A percentile compares a stretch with the other conserved stretches of the same genome.
Conservation (phyloP, 192 early-diverging fungal genomes). For the Haplosporangium gracile region DNA sequence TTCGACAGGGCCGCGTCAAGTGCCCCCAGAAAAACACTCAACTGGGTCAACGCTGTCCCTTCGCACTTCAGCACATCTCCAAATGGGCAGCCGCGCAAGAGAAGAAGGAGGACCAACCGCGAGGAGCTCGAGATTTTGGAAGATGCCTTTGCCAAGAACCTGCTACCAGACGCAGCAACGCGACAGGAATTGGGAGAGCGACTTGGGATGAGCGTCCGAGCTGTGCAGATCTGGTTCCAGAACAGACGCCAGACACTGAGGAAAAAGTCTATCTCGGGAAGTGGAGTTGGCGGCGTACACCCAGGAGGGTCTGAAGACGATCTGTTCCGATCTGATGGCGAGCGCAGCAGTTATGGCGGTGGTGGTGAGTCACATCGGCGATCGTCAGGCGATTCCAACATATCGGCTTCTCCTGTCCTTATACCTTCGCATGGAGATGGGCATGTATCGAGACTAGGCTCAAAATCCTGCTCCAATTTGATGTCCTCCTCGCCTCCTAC, state of each 20-base stretch:
- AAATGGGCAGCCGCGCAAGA: constrained; percentile 41
- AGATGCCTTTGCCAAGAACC: constrained; percentile 74
- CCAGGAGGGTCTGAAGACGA: constrained; percentile 37
- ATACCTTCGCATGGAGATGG: not conserved
- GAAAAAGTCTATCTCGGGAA: constrained; percentile 44
- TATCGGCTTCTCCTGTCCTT: constrained; percentile 16
- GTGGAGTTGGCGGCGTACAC: not conserved
- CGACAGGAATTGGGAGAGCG: constrained; percentile 72
- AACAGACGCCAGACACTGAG: constrained; percentile 81
- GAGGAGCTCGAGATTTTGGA: constrained; percentile 79
- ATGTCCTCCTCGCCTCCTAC: constrained; percentile 14
- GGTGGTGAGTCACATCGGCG: constrained; percentile 12
- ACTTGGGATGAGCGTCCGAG: constrained; percentile 77
- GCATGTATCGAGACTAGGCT: not conserved
- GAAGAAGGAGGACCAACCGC: constrained; percentile 64
- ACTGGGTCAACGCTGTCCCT: constrained; percentile 53
- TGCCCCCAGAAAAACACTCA: constrained; percentile 45
- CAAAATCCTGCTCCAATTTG: constrained; percentile 26
- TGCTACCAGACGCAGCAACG: constrained; percentile 78
- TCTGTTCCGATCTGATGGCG: constrained; percentile 13
- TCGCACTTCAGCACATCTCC: constrained; percentile 40
- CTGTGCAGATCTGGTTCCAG: constrained; percentile 88
- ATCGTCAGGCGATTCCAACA: constrained; percentile 31
- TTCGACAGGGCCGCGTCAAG: constrained; percentile 24
- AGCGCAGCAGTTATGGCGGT: not conserved